phyloP scores from a whole-genome alignment of 2,329 filamentous ascomycete genomes.

The Sphaceloma murrayae region DNA sequence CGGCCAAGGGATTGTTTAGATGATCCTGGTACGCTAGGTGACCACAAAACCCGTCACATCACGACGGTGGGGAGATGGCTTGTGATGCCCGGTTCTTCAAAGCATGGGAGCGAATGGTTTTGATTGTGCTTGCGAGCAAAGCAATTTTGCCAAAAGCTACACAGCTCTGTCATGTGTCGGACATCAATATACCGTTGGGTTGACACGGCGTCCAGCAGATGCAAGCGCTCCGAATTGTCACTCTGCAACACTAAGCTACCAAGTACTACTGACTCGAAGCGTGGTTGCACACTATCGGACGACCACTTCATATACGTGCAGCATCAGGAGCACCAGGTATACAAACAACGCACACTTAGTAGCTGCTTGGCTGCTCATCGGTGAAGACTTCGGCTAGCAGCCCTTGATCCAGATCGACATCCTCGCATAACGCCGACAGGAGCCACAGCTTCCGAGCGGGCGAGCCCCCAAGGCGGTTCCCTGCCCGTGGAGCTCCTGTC shows the following conservation, averaged over 20 bases:
- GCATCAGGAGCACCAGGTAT: too few species aligned
- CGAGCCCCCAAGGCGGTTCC: background rate
- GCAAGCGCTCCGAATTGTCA: too few species aligned
- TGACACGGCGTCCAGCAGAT: too few species aligned
- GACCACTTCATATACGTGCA: too few species aligned
- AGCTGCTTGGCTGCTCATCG: too few species aligned
- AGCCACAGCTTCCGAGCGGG: slow-evolving; percentile 3
- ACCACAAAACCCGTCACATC: slow-evolving; percentile 8
- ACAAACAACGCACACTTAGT: too few species aligned
- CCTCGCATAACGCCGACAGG: slow-evolving; percentile 10
- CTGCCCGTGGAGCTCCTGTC: slow-evolving; percentile 3
- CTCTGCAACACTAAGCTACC: too few species aligned
- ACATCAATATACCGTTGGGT: background rate
- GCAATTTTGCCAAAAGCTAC: slow-evolving; percentile 12
- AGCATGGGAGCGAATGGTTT: slow-evolving; percentile 6
- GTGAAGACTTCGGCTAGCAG: slow-evolving; percentile 9
- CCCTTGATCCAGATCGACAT: slow-evolving; percentile 5
- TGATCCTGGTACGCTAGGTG: background rate
- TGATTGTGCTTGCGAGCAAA: slow-evolving; percentile 5
- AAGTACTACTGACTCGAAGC: too few species aligned
- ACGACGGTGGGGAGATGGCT: too few species aligned
- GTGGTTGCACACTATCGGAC: too few species aligned
- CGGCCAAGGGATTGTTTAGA: background rate
- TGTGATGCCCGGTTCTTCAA: background rate
- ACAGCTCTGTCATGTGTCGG: background rate